Evolutionary conservation across 495 filamentous ascomycete genomes (phyloP), one percentile per base, ranked within the genome.

Genomic region (Aspergillus ellipticus): DNA sequence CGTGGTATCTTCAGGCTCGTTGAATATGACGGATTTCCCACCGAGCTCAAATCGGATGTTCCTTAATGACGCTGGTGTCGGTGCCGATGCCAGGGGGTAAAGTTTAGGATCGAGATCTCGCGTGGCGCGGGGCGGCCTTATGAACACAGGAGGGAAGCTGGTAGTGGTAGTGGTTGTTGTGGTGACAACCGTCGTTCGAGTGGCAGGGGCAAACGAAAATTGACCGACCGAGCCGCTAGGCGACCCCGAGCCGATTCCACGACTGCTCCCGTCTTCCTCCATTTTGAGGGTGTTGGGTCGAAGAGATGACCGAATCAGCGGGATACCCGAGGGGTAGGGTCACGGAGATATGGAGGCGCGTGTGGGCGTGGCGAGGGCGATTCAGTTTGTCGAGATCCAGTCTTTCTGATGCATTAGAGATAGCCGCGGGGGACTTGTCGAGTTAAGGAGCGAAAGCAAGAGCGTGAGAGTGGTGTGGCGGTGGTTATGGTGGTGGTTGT

Each of bases 141-240:
- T 82, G 47, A 88, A 69, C 11, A 97, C 72, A 16, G 92, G 93
- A 13, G 94, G 92, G 56, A 94, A 93, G 5, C 84, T 85, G 31
- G 90, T 87, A 19, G 94, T 96, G 0, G 93, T 97, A 1, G 90
- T 96, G 0, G 92, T 97, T 0, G 93, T 97, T 0, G 94, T 97
- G 4, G 92, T 97, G 57, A 97, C 85, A 8, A 89, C 83, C 2
- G 87, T 89, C 19, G 86, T 89, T 64, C 85, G 80, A 20, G 87
- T 90, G 15, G 87, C 82, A 24, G 87, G 87, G 53, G 82, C 85
- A 65, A 85, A 87, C 13, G 85, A 86, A 53, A 90, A 81, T 62
- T 87, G 83, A 10, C 80, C 87, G 52, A 89, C 62, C 35, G 74
- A 77, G 47, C 59, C 60, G 39, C 39, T 62, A 19, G 64, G 58